Conservation (phyloP, 1,284 basidiomycete species). For the Leccinum variabile region DNA sequence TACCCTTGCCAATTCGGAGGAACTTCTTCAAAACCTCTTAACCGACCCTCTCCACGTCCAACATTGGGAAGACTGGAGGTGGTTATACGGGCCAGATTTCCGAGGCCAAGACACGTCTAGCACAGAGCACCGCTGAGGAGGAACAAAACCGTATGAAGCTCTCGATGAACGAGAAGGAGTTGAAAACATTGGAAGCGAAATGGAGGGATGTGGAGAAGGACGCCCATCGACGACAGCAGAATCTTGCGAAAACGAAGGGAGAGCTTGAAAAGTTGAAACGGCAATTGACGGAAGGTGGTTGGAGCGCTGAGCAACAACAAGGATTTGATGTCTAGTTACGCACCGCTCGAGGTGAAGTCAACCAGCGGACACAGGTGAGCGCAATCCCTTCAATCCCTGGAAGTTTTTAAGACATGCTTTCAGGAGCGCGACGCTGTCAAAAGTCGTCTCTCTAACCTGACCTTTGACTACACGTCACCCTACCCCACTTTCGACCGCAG, state of each 20-base stretch:
- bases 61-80: constrained; percentile 62
- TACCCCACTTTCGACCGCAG: too few species aligned
- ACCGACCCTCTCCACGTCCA: constrained; percentile 37
- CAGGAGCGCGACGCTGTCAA: too few species aligned
- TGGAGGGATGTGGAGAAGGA: constrained; percentile 89
- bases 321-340: constrained; percentile 59
- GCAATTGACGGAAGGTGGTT: constrained; percentile 66
- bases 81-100: too few species aligned
- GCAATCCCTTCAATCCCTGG: too few species aligned
- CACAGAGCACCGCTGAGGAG: too few species aligned
- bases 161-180: constrained; percentile 77
- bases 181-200: constrained; percentile 74
- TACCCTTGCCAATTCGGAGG: too few species aligned
- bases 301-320: constrained; percentile 79
- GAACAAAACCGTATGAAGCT: constrained; percentile 53
- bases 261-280: constrained; percentile 61
- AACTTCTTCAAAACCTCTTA: too few species aligned
- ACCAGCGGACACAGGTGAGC: too few species aligned
- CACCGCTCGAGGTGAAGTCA: constrained; percentile 42
- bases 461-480: too few species aligned
- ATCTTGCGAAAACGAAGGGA: constrained; percentile 59
- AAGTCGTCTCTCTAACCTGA: too few species aligned
- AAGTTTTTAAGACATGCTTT: too few species aligned
- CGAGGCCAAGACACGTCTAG: too few species aligned
- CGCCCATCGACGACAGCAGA: constrained; percentile 72